A percentile compares a stretch with the other conserved stretches of the same genome.
Conservation (phyloP, 202 grass and related monocot species). For the Schoenoplectus tabernaemontani region DNA sequence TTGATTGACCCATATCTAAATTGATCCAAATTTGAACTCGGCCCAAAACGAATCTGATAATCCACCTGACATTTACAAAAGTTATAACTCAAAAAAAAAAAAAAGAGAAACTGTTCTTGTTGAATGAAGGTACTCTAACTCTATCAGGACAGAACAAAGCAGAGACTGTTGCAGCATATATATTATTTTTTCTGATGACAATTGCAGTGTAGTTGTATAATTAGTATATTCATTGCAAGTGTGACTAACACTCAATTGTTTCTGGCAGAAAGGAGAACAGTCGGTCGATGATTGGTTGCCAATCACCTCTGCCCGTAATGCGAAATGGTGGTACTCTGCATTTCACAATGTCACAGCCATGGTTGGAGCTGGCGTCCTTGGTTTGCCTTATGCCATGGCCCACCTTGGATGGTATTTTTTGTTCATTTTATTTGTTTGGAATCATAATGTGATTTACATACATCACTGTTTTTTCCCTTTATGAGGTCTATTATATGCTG, state of each 20-base stretch:
- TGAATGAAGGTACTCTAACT: not conserved
- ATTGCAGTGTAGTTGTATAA: not conserved
- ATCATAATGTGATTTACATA: not conserved
- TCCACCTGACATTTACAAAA: not conserved
- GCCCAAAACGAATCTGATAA: not conserved
- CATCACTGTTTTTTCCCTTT: not conserved
- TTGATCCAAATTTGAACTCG: not conserved
- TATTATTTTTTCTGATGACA: not conserved
- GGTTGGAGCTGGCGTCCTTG: constrained; percentile 29
- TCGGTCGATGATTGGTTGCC: constrained; percentile 26
- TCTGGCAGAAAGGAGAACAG: constrained; percentile 5
- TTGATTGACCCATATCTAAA: not conserved
- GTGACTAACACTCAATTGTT: not conserved
- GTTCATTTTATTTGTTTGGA: not conserved
- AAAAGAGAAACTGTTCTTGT: too few relatives aligned
- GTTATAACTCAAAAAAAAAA: too few relatives aligned
- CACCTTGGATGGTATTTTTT: constrained; percentile 26
- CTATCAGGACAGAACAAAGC: not conserved
- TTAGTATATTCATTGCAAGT: not conserved
- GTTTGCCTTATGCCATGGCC: constrained; percentile 23
- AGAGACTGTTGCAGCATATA: not conserved
- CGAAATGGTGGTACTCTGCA: constrained; percentile 35
- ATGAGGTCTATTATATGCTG: not conserved
- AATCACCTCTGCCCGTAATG: constrained; percentile 17
- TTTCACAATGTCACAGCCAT: constrained; percentile 38